Conservation (phyloP, 2,329 filamentous ascomycete species). For the Neonectria faginata region DNA sequence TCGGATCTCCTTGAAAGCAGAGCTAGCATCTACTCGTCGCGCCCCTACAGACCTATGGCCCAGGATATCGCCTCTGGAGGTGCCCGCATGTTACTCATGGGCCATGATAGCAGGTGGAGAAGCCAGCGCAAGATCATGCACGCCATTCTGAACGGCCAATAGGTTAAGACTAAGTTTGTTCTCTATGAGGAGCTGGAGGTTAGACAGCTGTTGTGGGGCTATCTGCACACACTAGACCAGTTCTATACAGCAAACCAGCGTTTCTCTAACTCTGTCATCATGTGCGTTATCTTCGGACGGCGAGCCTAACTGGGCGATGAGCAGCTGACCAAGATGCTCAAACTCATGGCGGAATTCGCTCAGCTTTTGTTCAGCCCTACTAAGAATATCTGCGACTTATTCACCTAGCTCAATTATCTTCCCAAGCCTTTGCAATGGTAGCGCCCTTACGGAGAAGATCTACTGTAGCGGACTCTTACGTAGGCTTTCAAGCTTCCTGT, state of each 20-base stretch:
- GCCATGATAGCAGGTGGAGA: not conserved
- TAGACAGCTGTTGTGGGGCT: not conserved
- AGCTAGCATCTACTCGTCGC: not conserved
- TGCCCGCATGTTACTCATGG: not conserved
- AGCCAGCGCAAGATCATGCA: conserved; percentile 5
- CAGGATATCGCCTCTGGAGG: too few relatives aligned
- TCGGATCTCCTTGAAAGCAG: not conserved
- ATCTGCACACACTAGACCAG: not conserved
- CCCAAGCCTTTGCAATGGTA: not conserved
- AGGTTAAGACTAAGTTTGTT: not conserved
- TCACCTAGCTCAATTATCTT: not conserved
- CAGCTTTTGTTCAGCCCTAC: not conserved
- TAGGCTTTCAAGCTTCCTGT: not conserved
- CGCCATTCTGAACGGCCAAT: not conserved
- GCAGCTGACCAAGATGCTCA: not conserved
- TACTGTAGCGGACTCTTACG: too few relatives aligned
- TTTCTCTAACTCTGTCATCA: not conserved
- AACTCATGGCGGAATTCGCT: not conserved
- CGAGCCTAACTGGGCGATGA: not conserved
- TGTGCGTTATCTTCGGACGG: conserved; percentile 1
- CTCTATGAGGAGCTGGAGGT: conserved; percentile 3
- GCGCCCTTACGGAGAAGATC: not conserved
- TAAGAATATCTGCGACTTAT: not conserved
- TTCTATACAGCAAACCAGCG: conserved; percentile 2
- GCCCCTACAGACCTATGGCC: too few relatives aligned